Percentiles rank a stretch among this genome's conserved stretches.
Conservation (phyloP, 1,139 yeast genomes). For the Arxiozyma slooffiae region DNA sequence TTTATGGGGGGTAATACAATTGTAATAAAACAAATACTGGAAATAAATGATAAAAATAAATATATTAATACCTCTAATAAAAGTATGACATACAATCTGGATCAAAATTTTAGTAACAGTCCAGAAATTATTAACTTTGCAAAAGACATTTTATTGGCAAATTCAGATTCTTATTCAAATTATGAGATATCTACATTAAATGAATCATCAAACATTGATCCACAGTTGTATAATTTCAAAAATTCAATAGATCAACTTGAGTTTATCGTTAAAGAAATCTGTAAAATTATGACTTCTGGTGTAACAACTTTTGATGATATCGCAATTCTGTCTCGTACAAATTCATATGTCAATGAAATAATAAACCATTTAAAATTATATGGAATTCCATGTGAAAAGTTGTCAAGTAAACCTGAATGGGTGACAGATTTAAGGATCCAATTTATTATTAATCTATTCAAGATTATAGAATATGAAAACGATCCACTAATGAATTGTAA, state of each 20-base stretch:
- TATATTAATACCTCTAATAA: too few species aligned
- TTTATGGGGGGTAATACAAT: constrained; percentile 45
- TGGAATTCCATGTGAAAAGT: constrained; percentile 38
- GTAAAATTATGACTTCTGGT: constrained; percentile 19
- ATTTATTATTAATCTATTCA: constrained; percentile 42
- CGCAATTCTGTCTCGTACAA: constrained; percentile 45
- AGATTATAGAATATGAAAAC: constrained; percentile 22
- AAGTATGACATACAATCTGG: constrained; percentile 22
- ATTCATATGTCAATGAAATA: constrained; percentile 42
- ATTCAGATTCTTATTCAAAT: not conserved
- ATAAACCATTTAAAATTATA: constrained; percentile 35
- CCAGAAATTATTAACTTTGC: constrained; percentile 45
- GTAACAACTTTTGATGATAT: constrained; percentile 36
- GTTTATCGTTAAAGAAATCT: constrained; percentile 18
- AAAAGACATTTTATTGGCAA: constrained; percentile 4
- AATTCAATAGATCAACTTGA: constrained; percentile 19
- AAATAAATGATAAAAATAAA: constrained; percentile 12
- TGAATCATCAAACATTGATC: constrained; percentile 9
- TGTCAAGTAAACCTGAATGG: constrained; percentile 48
- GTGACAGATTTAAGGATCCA: constrained; percentile 37
- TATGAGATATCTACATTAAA: constrained; percentile 2
- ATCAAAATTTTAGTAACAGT: constrained; percentile 50
- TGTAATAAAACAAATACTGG: constrained; percentile 27
- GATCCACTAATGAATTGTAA: constrained; percentile 14
- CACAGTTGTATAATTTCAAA: constrained; percentile 10